phyloP scores from a whole-genome alignment of 495 filamentous ascomycete genomes.

The Tuber indicum region DNA sequence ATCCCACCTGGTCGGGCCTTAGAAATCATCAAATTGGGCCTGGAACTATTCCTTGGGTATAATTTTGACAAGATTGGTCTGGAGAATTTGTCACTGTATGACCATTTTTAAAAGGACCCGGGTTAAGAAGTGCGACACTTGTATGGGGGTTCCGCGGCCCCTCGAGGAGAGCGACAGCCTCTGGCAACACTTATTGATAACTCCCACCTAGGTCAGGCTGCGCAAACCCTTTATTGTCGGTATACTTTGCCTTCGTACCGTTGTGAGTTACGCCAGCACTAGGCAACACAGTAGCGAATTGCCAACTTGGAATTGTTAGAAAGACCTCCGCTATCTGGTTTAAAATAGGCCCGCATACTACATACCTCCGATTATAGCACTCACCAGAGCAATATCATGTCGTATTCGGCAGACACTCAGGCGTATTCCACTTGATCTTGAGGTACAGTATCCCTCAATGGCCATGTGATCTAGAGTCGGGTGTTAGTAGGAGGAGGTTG shows the following conservation, averaged over 20 bases:
- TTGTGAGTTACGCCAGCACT: constrained; percentile 25
- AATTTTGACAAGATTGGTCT: not conserved
- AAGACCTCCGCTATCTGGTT: constrained; percentile 48
- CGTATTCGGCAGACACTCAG: constrained; percentile 15
- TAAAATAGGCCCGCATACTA: constrained; percentile 44
- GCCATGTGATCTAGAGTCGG: constrained; percentile 45
- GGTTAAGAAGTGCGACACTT: not conserved
- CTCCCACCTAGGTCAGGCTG: not conserved
- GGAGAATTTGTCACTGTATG: not conserved
- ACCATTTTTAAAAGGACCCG: not conserved
- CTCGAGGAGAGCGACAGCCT: not conserved
- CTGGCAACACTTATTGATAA: not conserved
- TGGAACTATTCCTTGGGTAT: not conserved
- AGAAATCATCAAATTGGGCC: not conserved
- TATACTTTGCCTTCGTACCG: constrained; percentile 27
- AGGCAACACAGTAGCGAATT: constrained; percentile 27
- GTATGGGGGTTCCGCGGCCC: not conserved
- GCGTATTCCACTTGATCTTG: constrained; percentile 17
- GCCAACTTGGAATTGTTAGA: constrained; percentile 47
- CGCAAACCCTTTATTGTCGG: constrained; percentile 5
- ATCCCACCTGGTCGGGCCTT: not conserved
- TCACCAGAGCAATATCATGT: constrained; percentile 44
- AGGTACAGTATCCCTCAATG: constrained; percentile 51
- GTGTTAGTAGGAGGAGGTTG: not conserved
- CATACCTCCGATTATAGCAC: constrained; percentile 52